Conservation (phyloP, 805 yeast genomes). For the Lachancea mirantina region DNA sequence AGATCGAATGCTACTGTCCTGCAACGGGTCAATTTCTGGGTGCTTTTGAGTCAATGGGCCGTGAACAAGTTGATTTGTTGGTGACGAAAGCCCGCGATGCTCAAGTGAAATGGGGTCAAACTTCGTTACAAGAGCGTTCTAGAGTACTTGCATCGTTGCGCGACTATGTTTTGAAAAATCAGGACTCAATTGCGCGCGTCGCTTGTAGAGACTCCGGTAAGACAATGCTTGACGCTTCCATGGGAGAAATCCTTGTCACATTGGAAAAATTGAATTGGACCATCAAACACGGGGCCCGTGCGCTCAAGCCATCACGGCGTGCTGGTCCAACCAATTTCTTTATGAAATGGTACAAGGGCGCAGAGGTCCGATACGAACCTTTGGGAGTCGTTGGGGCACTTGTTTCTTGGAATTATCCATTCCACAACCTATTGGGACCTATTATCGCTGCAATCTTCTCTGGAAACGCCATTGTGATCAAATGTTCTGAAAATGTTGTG, state of each 20-base stretch:
- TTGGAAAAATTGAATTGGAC: conserved; percentile 91
- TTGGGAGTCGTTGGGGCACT: conserved; percentile 79
- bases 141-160: conserved; percentile 64
- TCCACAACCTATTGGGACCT: conserved; percentile 92
- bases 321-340: conserved; percentile 84
- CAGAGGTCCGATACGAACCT: conserved; percentile 92
- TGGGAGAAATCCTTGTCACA: conserved; percentile 95
- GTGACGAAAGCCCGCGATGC: conserved; percentile 37
- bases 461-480: conserved; percentile 86
- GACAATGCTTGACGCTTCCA: conserved; percentile 89
- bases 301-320: conserved; percentile 62
- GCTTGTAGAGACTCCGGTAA: conserved; percentile 97
- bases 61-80: conserved; percentile 61
- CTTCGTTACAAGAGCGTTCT: conserved; percentile 60
- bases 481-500: conserved; percentile 92
- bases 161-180: conserved; percentile 69
- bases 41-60: conserved; percentile 53
- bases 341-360: conserved; percentile 77
- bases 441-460: conserved; percentile 80
- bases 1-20: conserved; percentile 90
- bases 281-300: conserved; percentile 68
- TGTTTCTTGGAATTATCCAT: conserved; percentile 96
- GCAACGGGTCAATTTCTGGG: conserved; percentile 92
- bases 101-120: conserved; percentile 28
- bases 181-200: conserved; percentile 77